Base-by-base conservation (phyloP, 305 asterid genomes). In the Fraxinus latifolia region DNA sequence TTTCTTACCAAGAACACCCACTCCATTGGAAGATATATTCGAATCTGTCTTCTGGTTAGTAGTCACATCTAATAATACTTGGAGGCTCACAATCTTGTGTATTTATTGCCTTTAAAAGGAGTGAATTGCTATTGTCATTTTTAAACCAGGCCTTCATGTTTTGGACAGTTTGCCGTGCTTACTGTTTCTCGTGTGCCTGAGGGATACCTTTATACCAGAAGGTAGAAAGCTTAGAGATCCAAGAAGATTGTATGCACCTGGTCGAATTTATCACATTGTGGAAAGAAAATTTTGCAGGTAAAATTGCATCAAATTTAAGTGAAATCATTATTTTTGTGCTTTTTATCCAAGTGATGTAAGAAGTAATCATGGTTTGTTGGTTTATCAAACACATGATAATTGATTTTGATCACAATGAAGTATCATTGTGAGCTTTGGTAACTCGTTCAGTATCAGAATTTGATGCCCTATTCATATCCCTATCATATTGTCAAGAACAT, bases 131-230 rank as follows among this genome's bases (percentile, higher is more conserved):
- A 84, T 84, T 3, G 76, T 39, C 71, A 33, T 79, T 84, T 83
- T 83, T 88, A 85, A 86, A 86, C 91, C 90, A 86, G 86, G 89
- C 81, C 44, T 87, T 89, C 83, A 84, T 94, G 86, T 89, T 89
- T 93, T 94, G 86, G 84, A 91, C 99, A 94, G 98, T 87, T 94
- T 95, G 91, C 99, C 99, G 9, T 95, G 99, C 94, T 87, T 95
- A 74, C 78, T 95, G 78, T 94, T 94, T 86, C 90, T 92, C 39
- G 89, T 93, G 62, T 94, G 99, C 90, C 87, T 94, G 95, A 91
- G 99, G 86, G 99, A 95, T 86, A 95, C 99, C 53, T 94, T 95
- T 88, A 86, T 95, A 81, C 98, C 95, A 21, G 98, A 95, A 88
- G 97, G 94, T 42, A 92, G 97, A 88, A 95, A 95, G 92, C 97